Evolutionary conservation across 495 filamentous ascomycete species (phyloP).

Genomic region (Thermothielavioides terrestris): DNA sequence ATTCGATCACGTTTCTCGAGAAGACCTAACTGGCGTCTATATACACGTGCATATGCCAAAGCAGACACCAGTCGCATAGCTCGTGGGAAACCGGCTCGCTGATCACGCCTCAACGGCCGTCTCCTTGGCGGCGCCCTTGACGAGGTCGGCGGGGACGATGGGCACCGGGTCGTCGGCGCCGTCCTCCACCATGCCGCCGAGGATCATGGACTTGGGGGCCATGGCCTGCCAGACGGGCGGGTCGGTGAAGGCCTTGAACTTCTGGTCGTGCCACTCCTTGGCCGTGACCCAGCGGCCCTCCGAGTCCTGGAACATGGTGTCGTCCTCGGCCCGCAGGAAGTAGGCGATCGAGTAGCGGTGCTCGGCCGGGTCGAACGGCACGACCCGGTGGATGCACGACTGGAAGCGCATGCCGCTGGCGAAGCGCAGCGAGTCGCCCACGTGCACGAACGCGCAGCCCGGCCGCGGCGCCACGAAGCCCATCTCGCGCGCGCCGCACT

Average conservation of each 20-base stretch:
- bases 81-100: no score
- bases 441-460: slow-evolving; percentile 46
- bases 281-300: slow-evolving; percentile 42
- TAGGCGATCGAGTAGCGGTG: slow-evolving; percentile 52
- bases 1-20: no score
- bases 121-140: neutral
- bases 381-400: slow-evolving; percentile 49
- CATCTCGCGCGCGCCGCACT: slow-evolving; percentile 37
- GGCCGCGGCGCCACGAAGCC: slow-evolving; percentile 43
- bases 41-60: no score
- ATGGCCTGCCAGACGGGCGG: slow-evolving; percentile 36
- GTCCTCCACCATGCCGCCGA: slow-evolving; percentile 39
- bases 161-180: slow-evolving; percentile 23
- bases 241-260: slow-evolving; percentile 48
- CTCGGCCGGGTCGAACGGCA: slow-evolving; percentile 40
- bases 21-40: no score
- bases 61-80: no score
- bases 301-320: slow-evolving; percentile 42
- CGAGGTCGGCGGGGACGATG: slow-evolving; percentile 3
- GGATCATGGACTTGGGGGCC: slow-evolving; percentile 37
- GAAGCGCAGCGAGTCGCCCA: slow-evolving; percentile 51
- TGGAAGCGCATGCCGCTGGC: slow-evolving; percentile 41
- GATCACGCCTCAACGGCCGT: neutral
- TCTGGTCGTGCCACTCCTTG: slow-evolving; percentile 49
- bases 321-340: slow-evolving; percentile 48